Percentiles rank a stretch among this genome's conserved stretches.
Conservation (phyloP, 2,329 filamentous ascomycete genomes). For the Alternaria tenuissima region DNA sequence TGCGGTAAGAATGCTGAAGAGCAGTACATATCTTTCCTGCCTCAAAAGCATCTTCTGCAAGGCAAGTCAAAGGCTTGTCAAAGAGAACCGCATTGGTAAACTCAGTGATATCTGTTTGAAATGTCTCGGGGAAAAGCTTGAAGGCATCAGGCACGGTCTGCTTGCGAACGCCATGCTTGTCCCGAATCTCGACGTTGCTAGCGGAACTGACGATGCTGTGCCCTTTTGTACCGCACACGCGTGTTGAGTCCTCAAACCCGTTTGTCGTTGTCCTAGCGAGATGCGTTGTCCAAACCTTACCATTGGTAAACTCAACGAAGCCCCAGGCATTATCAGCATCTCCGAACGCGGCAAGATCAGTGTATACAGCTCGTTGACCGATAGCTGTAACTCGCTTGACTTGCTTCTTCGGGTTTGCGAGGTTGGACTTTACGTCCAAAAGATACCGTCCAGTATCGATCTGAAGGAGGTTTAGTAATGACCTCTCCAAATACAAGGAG, state of each 20-base stretch:
- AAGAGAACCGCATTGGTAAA: background rate
- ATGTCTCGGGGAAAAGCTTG: slow-evolving; percentile 10
- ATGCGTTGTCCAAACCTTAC: slow-evolving; percentile 13
- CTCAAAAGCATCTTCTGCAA: slow-evolving; percentile 13
- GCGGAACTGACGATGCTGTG: slow-evolving; percentile 3
- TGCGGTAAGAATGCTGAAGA: slow-evolving; percentile 11
- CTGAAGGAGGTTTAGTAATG: background rate
- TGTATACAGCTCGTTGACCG: slow-evolving; percentile 12
- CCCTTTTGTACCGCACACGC: background rate
- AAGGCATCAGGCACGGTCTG: slow-evolving; percentile 11
- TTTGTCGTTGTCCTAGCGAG: slow-evolving; percentile 1
- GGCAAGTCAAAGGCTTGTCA: slow-evolving; percentile 7
- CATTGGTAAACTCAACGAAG: slow-evolving; percentile 16
- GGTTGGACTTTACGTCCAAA: slow-evolving; percentile 5
- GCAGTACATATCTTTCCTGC: slow-evolving; percentile 14
- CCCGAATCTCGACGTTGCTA: slow-evolving; percentile 15
- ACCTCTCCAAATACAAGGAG: too few relatives aligned
- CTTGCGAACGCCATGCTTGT: slow-evolving; percentile 14
- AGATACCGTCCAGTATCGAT: slow-evolving; percentile 11
- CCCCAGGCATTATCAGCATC: slow-evolving; percentile 16
- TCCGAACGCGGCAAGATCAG: slow-evolving; percentile 8
- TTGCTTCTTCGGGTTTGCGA: slow-evolving; percentile 12
- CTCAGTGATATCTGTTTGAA: background rate
- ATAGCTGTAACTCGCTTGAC: slow-evolving; percentile 15
- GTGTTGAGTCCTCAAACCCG: background rate